Conservation (phyloP, 768 basidiomycete species). For the Lactarius pseudohatsudake region DNA sequence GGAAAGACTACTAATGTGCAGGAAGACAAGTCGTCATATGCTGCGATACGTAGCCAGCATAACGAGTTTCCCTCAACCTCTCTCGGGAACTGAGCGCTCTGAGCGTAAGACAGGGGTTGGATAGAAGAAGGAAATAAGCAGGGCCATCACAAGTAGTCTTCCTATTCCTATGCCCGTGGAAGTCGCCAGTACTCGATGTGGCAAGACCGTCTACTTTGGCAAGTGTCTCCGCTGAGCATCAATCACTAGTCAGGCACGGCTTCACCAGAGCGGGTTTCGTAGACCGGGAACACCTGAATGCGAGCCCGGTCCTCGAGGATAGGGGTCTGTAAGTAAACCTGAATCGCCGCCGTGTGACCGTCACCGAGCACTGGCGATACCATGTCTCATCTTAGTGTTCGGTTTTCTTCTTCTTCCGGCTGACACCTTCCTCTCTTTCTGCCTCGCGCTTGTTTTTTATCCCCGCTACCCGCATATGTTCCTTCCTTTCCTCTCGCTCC, state of each 20-base stretch:
- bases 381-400: slow-evolving; percentile 6
- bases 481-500: slow-evolving; percentile 75
- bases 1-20: background rate
- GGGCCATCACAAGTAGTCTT: background rate
- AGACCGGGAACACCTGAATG: background rate
- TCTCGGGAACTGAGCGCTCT: too few species aligned
- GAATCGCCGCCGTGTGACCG: background rate
- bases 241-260: background rate
- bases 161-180: background rate
- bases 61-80: background rate
- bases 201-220: background rate
- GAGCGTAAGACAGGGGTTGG: background rate
- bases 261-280: background rate
- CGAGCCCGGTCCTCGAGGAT: background rate
- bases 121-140: background rate
- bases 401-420: slow-evolving; percentile 54
- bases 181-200: background rate
- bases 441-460: slow-evolving; percentile 68
- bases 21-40: background rate
- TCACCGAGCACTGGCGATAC: background rate
- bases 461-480: slow-evolving; percentile 68
- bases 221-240: background rate
- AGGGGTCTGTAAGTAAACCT: background rate
- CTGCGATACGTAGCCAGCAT: background rate
- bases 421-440: slow-evolving; percentile 57